A percentile compares a stretch with the other conserved stretches of the same genome.
These are phyloP conservation scores for Claviceps sp. DNA, from an alignment of 2,329 filamentous ascomycete genomes.

Conservation along the genomic window DNA sequence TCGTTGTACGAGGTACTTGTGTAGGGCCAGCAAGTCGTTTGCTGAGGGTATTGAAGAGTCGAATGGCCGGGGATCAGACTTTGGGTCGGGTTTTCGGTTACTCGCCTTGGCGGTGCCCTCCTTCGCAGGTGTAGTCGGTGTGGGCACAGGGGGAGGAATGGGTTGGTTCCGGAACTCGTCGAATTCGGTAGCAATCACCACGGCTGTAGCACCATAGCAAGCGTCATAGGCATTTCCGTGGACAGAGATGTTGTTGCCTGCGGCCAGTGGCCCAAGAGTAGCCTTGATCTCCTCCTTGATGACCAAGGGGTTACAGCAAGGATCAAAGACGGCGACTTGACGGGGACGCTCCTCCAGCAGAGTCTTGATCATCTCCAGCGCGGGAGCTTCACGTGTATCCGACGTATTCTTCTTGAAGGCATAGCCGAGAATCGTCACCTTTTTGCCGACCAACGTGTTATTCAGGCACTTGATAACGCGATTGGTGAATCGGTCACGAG, in stretches of 20 bases:
- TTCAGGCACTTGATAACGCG: constrained; percentile 54
- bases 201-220: constrained; percentile 33
- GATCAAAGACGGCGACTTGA: constrained; percentile 57
- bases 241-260: constrained; percentile 31
- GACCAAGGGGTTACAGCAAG: constrained; percentile 40
- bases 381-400: constrained; percentile 59
- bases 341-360: constrained; percentile 50
- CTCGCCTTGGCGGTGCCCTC: constrained; percentile 17
- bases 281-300: constrained; percentile 36
- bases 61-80: constrained; percentile 35
- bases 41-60: constrained; percentile 22
- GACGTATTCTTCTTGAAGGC: constrained; percentile 72
- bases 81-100: constrained; percentile 25
- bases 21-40: constrained; percentile 33
- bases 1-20: constrained; percentile 30
- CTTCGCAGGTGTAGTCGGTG: constrained; percentile 7
- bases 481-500: constrained; percentile 53
- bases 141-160: constrained; percentile 17
- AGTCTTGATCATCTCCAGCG: constrained; percentile 52
- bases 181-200: constrained; percentile 43
- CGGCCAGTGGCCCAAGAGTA: constrained; percentile 25
- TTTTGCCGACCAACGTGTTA: constrained; percentile 56
- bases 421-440: constrained; percentile 59
- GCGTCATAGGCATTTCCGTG: constrained; percentile 36
- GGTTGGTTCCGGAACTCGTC: constrained; percentile 39